Evolutionary conservation across 257 asterid species (phyloP), one percentile per base, ranked within the genome.

Genomic region (Nicotiana tomentosiformis): DNA sequence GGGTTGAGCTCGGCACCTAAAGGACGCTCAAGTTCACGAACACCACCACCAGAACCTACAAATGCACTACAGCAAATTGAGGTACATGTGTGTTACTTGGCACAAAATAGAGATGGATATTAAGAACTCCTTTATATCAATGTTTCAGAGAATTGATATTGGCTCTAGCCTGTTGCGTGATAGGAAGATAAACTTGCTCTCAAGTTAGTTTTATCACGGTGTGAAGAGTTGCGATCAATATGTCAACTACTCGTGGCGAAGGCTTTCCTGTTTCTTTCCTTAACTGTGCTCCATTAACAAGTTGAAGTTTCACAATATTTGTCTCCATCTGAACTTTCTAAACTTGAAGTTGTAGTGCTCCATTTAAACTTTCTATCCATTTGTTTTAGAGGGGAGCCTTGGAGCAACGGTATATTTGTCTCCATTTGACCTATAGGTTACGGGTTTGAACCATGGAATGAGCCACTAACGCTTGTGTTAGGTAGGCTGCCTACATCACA

Each of bases 1-100:
- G 98, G 98, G 14, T 87, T 96, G 91, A 89, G 83, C 82, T 89
- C 94, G 77, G 91, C 88, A 65, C 87, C 91, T 7, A 91, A 86
- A 81, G 91, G 90, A 20, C 68, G 26, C 57, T 82, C 85, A 35
- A 70, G 66, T 66, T 67, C 77, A 29, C 77, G 66, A 51, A 78
- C 53, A 30, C 53, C 67, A 61, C 83, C 74, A 20, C 69, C 64
- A 10, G 85, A 85, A 57, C 81, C 83, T 66, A 77, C 80, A 17
- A 82, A 67, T 68, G 77, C 87, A 83, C 46, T 77, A 51, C 83
- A 82, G 77, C 77, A 82, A 77, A 66, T 85, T 51, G 87, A 85
- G 85, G 85, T 85, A 82, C 66, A 8, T 49, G 18, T 32, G 39
- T 84, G 66, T 37, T 39, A 58, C 72, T 83, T 83, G 35, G 33